phyloP scores from a whole-genome alignment of 129 eudicot species.

The Helichrysum umbraculigerum region DNA sequence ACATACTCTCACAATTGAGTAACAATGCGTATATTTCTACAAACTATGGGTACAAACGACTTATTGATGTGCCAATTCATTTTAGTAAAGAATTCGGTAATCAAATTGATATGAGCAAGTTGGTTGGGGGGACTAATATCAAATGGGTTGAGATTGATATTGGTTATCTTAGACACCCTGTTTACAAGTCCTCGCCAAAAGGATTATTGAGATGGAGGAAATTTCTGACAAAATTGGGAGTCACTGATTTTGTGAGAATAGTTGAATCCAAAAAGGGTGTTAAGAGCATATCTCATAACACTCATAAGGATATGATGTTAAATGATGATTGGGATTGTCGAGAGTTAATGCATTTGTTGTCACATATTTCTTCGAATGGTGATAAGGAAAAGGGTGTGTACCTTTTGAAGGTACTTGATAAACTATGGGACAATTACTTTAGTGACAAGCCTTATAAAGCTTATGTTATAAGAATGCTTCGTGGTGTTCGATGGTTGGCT shows the following conservation, averaged over 20 bases:
- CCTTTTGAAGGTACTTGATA: conserved; percentile 67
- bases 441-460: conserved; percentile 46
- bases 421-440: conserved; percentile 60
- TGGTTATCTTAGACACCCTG: conserved; percentile 44
- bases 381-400: conserved; percentile 47
- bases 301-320: conserved; percentile 31
- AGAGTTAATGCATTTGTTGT: conserved; percentile 48
- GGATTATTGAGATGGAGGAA: conserved; percentile 53
- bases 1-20: conserved; percentile 46
- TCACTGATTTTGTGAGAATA: conserved; percentile 64
- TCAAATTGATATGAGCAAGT: conserved; percentile 44
- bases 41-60: conserved; percentile 53
- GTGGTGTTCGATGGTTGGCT: conserved; percentile 49
- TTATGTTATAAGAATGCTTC: conserved; percentile 44
- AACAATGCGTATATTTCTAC: conserved; percentile 56
- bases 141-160: conserved; percentile 60
- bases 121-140: conserved; percentile 45
- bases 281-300: conserved; percentile 37
- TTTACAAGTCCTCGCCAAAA: conserved; percentile 36
- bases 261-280: conserved; percentile 41
- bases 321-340: conserved; percentile 49
- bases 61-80: conserved; percentile 57
- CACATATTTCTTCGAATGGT: conserved; percentile 40
- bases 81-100: conserved; percentile 35
- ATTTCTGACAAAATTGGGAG: conserved; percentile 60